These are phyloP conservation scores for Colletotrichum endophyticum DNA, from an alignment of 2,329 filamentous ascomycete genomes.

Conservation along the genomic window DNA sequence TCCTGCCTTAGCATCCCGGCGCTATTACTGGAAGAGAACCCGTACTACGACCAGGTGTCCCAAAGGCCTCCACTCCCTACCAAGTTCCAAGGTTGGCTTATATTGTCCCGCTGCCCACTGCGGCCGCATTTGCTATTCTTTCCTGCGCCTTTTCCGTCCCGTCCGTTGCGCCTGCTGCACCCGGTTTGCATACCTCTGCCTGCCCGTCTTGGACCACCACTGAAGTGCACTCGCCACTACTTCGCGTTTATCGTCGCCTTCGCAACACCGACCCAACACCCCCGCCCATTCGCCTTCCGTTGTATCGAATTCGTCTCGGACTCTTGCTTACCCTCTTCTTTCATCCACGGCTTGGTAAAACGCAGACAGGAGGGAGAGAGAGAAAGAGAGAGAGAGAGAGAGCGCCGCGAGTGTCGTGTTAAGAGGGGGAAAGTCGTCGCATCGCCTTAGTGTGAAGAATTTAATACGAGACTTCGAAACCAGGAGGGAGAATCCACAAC, in stretches of 20 bases:
- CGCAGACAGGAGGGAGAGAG: background rate
- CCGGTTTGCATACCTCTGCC: background rate
- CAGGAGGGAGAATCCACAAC: background rate
- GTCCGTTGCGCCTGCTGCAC: background rate
- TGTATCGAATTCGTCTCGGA: background rate
- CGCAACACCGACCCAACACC: background rate
- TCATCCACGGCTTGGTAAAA: background rate
- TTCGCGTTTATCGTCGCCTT: background rate
- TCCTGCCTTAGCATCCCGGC: constrained; percentile 12
- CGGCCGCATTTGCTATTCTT: background rate
- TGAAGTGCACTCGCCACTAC: background rate
- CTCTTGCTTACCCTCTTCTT: background rate
- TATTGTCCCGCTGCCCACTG: constrained; percentile 14
- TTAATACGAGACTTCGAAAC: constrained; percentile 1
- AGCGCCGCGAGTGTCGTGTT: background rate
- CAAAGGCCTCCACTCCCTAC: constrained; percentile 11
- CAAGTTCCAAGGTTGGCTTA: constrained; percentile 2
- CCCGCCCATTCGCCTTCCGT: background rate
- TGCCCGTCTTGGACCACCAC: background rate
- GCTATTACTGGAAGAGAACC: constrained; percentile 5
- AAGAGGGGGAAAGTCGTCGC: background rate
- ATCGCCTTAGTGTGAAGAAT: background rate
- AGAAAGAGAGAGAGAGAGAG: background rate
- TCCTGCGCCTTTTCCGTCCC: constrained; percentile 1
- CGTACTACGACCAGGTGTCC: background rate